These are phyloP conservation scores for Rutidosis leptorrhynchoides DNA, from an alignment of 129 eudicot species.

Conservation along the genomic window DNA sequence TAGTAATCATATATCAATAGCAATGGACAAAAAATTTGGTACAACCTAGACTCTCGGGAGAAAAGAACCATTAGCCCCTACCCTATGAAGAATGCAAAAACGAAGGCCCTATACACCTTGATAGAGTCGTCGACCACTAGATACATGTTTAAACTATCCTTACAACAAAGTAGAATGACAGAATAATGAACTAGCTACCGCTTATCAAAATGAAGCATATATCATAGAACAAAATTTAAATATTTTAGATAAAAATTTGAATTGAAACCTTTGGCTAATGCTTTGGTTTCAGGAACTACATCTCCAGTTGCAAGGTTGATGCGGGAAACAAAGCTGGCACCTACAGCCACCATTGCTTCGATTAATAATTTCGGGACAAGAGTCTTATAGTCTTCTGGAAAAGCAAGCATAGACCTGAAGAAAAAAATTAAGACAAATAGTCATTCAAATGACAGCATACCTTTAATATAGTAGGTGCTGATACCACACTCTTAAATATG, in stretches of 20 bases:
- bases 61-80: background rate
- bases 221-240: constrained; percentile 6
- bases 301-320: constrained; percentile 90
- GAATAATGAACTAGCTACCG: background rate
- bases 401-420: constrained; percentile 89
- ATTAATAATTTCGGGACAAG: constrained; percentile 81
- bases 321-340: constrained; percentile 77
- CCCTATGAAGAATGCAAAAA: constrained; percentile 2
- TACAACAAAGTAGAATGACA: constrained; percentile 2
- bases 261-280: constrained; percentile 77
- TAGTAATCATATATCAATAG: background rate
- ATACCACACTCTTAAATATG: constrained; percentile 4
- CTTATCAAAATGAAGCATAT: background rate
- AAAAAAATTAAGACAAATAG: constrained; percentile 20
- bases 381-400: constrained; percentile 86
- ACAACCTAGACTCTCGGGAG: constrained; percentile 5
- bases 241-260: background rate
- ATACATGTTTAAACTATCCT: constrained; percentile 10
- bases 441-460: constrained; percentile 17
- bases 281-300: constrained; percentile 91
- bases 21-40: too few relatives aligned
- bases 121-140: constrained; percentile 1
- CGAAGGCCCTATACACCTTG: background rate
- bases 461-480: background rate
- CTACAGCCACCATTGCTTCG: constrained; percentile 72